These are phyloP conservation scores for Corynespora cassiicola DNA, from an alignment of 2,329 filamentous ascomycete species.

Conservation along the genomic window DNA sequence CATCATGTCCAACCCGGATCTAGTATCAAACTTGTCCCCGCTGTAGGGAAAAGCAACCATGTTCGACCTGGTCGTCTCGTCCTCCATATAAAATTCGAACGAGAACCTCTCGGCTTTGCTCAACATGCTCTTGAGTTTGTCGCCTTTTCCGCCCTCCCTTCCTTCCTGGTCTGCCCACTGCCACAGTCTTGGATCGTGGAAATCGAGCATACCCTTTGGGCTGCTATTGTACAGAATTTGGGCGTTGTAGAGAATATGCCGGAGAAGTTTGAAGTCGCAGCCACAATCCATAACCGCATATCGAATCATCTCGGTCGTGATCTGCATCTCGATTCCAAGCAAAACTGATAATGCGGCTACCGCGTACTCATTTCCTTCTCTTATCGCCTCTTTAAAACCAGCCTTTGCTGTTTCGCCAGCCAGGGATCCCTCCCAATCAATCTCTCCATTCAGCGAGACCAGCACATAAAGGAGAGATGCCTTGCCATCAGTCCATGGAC, in stretches of 20 bases:
- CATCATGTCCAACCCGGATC: constrained; percentile 27
- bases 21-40: constrained; percentile 39
- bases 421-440: constrained; percentile 42
- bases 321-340: constrained; percentile 33
- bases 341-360: constrained; percentile 42
- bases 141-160: constrained; percentile 21
- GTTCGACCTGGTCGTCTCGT: constrained; percentile 21
- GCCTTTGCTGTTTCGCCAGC: constrained; percentile 41
- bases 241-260: constrained; percentile 43
- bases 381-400: constrained; percentile 36
- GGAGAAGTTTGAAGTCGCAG: constrained; percentile 34
- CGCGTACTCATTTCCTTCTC: constrained; percentile 32
- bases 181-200: constrained; percentile 42
- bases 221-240: constrained; percentile 31
- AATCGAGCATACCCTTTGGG: constrained; percentile 29
- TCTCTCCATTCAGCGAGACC: constrained; percentile 38
- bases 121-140: constrained; percentile 37
- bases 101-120: constrained; percentile 37
- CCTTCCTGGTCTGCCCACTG: constrained; percentile 35
- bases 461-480: constrained; percentile 40
- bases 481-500: constrained; percentile 39
- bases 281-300: constrained; percentile 37
- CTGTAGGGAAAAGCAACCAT: constrained; percentile 43
- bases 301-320: constrained; percentile 35
- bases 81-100: constrained; percentile 41